Conservation (phyloP, 1,284 basidiomycete genomes). For the Tilletia caries region DNA sequence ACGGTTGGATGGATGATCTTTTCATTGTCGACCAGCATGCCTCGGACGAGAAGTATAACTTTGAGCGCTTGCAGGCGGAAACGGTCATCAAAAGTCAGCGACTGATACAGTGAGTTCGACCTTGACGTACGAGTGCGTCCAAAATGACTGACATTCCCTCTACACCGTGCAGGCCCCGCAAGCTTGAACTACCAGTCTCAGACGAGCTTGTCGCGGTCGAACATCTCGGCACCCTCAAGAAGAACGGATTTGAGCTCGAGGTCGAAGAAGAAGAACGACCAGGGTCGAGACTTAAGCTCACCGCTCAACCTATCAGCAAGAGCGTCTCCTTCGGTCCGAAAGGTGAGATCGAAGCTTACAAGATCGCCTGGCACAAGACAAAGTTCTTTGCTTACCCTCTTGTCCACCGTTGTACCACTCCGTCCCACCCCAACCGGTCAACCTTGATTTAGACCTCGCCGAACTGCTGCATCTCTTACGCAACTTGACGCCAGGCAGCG, state of each 20-base stretch:
- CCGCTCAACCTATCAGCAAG: constrained; percentile 86
- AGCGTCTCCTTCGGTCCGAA: constrained; percentile 74
- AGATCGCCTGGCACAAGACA: not conserved
- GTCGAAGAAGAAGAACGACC: constrained; percentile 59
- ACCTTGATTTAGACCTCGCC: constrained; percentile 71
- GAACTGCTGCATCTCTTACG: constrained; percentile 82
- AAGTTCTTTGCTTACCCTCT: too few relatives aligned
- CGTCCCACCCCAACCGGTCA: too few relatives aligned
- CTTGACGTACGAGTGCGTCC: not conserved
- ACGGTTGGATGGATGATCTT: constrained; percentile 56
- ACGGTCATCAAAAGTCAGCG: constrained; percentile 83
- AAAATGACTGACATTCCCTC: not conserved
- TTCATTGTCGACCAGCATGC: constrained; percentile 81
- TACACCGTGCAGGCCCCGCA: constrained; percentile 63
- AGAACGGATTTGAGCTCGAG: constrained; percentile 81
- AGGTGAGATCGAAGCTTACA: constrained; percentile 56
- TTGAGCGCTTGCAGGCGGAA: constrained; percentile 83
- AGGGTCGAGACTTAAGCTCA: constrained; percentile 65
- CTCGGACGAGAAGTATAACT: constrained; percentile 94
- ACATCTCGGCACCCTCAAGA: constrained; percentile 72
- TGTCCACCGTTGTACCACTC: too few relatives aligned
- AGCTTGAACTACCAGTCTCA: constrained; percentile 78
- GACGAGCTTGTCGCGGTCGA: constrained; percentile 87
- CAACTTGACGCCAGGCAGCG: constrained; percentile 65
- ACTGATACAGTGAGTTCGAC: constrained; percentile 67